Percentiles rank a stretch among this genome's conserved stretches.
Evolutionary conservation across 2,329 filamentous ascomycete species (phyloP).

Genomic region (Penicillium janthinellum): DNA sequence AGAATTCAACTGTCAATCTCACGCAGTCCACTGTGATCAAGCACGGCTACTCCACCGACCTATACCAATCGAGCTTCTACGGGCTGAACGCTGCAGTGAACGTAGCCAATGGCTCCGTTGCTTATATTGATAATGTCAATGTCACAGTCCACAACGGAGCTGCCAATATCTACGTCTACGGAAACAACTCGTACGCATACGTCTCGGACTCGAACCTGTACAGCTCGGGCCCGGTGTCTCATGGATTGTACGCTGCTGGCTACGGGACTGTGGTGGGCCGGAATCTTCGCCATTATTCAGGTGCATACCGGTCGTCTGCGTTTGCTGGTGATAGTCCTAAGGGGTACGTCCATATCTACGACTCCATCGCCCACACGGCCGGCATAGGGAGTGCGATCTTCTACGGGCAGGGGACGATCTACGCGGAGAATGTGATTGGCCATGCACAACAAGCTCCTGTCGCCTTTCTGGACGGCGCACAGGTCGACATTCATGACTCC

Average conservation of each 20-base stretch:
- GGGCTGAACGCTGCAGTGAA: slow-evolving; percentile 11
- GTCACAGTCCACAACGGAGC: slow-evolving; percentile 11
- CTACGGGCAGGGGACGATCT: slow-evolving; percentile 7
- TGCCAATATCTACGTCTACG: slow-evolving; percentile 8
- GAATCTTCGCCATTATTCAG: slow-evolving; percentile 8
- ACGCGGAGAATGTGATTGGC: slow-evolving; percentile 5
- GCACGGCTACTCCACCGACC: slow-evolving; percentile 4
- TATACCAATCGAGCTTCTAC: slow-evolving; percentile 13
- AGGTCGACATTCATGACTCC: slow-evolving; percentile 4
- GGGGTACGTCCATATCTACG: slow-evolving; percentile 9
- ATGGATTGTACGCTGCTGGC: slow-evolving; percentile 7
- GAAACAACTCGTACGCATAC: slow-evolving; percentile 7
- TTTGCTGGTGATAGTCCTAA: slow-evolving; percentile 10
- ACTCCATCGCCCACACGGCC: slow-evolving; percentile 7
- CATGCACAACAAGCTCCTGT: slow-evolving; percentile 5
- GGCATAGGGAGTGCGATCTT: slow-evolving; percentile 11
- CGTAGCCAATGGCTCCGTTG: slow-evolving; percentile 5
- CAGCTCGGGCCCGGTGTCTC: slow-evolving; percentile 7
- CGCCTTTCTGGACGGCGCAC: slow-evolving; percentile 6
- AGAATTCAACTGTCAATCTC: slow-evolving; percentile 5
- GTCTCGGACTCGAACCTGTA: background rate
- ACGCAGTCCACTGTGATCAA: slow-evolving; percentile 6
- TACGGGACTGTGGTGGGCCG: slow-evolving; percentile 5
- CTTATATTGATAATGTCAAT: slow-evolving; percentile 3
- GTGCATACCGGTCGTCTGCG: slow-evolving; percentile 7